Evolutionary conservation across 73 alveolate species (phyloP), one percentile per base, ranked within the genome.

Genomic region (Paramecium tetraurelia): DNA sequence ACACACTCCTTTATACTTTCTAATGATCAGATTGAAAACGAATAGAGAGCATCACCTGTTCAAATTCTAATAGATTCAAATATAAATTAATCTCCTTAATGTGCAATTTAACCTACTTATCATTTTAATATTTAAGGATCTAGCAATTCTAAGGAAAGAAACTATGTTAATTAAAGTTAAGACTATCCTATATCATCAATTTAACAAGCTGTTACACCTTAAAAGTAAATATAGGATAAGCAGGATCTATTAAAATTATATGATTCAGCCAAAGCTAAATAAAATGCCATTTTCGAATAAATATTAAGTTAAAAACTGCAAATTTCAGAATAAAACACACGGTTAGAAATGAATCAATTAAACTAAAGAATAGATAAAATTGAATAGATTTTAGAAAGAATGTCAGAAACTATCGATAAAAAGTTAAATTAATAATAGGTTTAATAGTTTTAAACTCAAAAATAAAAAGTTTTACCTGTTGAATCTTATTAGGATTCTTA

Each of bases 241-340:
- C 2, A 18, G 18, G 87, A 80, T 80, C 21, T 80, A 36, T 4
- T 38, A 10, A 75, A 75, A 33, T 75, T 75, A 75, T 75, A 75
- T 75, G 87, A 75, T 38, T 35, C 87, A 18, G 87, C 87, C 6
- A 75, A 75, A 75, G 38, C 68, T 22, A 75, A 75, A 18, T 41
- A 75, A 36, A 27, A 1, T 5, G 46, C 41, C 6, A 27, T 27
- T 27, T 63, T 12, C 1, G 84, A 63, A 63, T 41, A 33, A 33
- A 41, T 41, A 3, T 12, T 38, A 3, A 16, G 3, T 75, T 12
- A 29, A 29, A 29, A 41, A 29, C 1, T 75, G 7, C 7, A 36
- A 9, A 11, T 4, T 11, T 75, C 59, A 4, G 87, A 75, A 75
- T 2, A 29, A 6, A 41, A 1, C 4, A 75, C 59, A 7, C 36